Conservation (phyloP, 1,284 basidiomycete genomes). For the Ceratobasidium sp. region DNA sequence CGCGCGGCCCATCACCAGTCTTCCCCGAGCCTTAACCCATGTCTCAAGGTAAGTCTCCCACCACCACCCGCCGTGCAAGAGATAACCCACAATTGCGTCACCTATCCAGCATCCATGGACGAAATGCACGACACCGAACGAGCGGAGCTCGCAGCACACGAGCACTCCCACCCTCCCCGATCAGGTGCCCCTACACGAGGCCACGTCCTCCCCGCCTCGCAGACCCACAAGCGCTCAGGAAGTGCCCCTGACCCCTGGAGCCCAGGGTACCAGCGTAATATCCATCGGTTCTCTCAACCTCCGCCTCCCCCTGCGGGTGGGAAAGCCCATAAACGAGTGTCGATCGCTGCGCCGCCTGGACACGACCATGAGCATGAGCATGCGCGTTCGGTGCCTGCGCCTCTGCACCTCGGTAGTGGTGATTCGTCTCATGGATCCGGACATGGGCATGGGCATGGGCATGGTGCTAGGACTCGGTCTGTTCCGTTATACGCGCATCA, state of each 20-base stretch:
- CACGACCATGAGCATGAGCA: neutral
- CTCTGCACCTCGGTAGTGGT: no score
- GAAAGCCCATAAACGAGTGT: constrained; percentile 1
- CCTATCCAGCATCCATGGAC: constrained; percentile 21
- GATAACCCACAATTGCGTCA: constrained; percentile 5
- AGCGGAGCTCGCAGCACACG: neutral
- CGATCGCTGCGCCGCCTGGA: neutral
- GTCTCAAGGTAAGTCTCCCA: constrained; percentile 30
- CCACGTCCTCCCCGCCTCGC: constrained; percentile 8
- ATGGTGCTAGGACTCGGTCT: no score
- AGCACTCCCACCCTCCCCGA: neutral
- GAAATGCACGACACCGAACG: constrained; percentile 31
- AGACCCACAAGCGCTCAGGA: constrained; percentile 5
- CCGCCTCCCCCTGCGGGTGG: neutral
- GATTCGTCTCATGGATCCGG: no score
- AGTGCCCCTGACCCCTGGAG: constrained; percentile 29
- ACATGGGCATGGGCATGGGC: no score
- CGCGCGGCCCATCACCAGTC: constrained; percentile 5
- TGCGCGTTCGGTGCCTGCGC: neutral
- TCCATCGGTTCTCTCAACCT: neutral
- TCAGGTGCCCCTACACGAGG: neutral
- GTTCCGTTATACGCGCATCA: no score
- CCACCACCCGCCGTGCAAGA: neutral
- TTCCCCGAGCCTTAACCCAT: constrained; percentile 36
- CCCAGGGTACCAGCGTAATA: constrained; percentile 36